A percentile compares a stretch with the other conserved stretches of the same genome.
Conservation (phyloP, 768 basidiomycete species). For the Agaricus blazei region DNA sequence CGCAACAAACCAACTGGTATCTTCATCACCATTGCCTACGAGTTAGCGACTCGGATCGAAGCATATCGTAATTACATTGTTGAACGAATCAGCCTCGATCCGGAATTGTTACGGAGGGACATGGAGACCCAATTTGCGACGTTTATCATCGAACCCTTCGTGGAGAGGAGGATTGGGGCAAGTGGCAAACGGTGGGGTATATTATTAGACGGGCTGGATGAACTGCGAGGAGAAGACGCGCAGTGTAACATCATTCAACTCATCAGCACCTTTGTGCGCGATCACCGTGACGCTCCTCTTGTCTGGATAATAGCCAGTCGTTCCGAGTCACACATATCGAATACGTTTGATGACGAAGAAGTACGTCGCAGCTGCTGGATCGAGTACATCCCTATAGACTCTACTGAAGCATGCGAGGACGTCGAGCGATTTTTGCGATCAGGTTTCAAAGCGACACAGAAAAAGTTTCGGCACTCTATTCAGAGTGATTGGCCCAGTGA, state of each 20-base stretch:
- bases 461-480: background rate
- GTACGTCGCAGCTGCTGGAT: background rate
- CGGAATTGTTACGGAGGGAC: too few relatives aligned
- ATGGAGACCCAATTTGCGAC: too few relatives aligned
- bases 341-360: background rate
- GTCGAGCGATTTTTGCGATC: background rate
- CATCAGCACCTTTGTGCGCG: background rate
- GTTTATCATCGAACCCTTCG: background rate
- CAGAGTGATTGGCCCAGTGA: background rate
- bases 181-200: background rate
- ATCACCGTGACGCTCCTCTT: background rate
- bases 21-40: conserved; percentile 1
- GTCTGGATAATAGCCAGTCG: background rate
- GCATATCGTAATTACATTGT: too few relatives aligned
- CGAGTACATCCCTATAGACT: background rate
- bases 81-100: too few relatives aligned
- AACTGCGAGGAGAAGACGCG: background rate
- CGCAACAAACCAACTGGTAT: background rate
- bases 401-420: background rate
- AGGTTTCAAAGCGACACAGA: background rate
- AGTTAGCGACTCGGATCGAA: background rate
- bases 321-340: background rate
- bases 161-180: background rate
- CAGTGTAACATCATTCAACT: background rate
- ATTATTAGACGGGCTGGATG: background rate